Evolutionary conservation across 441 rosid genomes (phyloP), one percentile per base, ranked within the genome.

Genomic region (Adansonia grandidieri): DNA sequence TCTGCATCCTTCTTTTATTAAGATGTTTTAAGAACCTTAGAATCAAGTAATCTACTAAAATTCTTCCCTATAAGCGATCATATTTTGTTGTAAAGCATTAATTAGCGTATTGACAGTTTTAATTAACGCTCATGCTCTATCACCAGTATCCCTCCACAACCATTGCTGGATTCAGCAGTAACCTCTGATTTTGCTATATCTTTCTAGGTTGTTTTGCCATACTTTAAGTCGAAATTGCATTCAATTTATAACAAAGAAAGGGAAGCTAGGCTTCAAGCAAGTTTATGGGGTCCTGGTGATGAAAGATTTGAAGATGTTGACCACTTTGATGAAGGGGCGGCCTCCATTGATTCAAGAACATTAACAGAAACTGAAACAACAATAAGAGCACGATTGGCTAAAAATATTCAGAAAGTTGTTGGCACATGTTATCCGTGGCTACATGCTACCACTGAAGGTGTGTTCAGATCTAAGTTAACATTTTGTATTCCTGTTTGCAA

Each of bases 401-500:
- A 83, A 80, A 94, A 85, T 83, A 81, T 93, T 54, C 93, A 89
- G 82, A 94, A 93, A 87, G 76, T 92, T 78, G 81, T 96, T 75
- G 92, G 90, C 80, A 85, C 87, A 74, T 94, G 94, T 84, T 94
- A 91, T 83, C 98, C 99, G 54, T 96, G 95, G 97, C 60, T 96
- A 71, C 99, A 93, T 88, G 98, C 99, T 70, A 89, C 94, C 61
- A 85, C 88, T 79, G 99, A 96, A 93, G 99, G 99, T 96, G 83
- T 47, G 71, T 72, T 75, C 72, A 75, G 66, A 75, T 71, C 66
- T 76, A 63, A 77, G 65, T 67, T 74, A 28, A 71, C 32, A 45
- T 57, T 70, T n/a, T 5, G 10, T 66, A 58, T 66, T 17, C n/a
- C 4, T 32, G 14, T 42, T 50, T 68, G 71, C 19, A 28, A 56